These are phyloP conservation scores for Agrocybe chaxingu DNA, from an alignment of 768 basidiomycete genomes.

Conservation along the genomic window DNA sequence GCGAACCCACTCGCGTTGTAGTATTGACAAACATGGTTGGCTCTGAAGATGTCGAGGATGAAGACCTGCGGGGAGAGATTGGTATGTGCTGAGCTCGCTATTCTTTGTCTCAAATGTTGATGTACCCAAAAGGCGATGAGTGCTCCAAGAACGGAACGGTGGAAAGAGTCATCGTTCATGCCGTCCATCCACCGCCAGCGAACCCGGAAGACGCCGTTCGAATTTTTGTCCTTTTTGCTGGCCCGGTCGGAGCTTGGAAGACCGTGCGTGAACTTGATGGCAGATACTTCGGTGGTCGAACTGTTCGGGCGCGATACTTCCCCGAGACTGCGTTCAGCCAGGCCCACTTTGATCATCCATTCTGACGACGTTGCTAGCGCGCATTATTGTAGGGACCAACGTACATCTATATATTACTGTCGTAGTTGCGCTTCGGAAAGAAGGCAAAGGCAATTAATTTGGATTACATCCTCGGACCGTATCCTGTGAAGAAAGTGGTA, in stretches of 20 bases:
- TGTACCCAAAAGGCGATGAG: conserved; percentile 64
- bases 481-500: conserved; percentile 1
- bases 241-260: conserved; percentile 94
- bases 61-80: conserved; percentile 82
- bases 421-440: conserved; percentile 6
- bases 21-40: conserved; percentile 90
- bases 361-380: not conserved
- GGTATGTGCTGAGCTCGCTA: conserved; percentile 37
- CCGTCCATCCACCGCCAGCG: conserved; percentile 61
- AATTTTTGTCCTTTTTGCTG: conserved; percentile 88
- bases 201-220: conserved; percentile 82
- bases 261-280: conserved; percentile 93
- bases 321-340: conserved; percentile 54
- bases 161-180: conserved; percentile 84
- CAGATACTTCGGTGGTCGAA: conserved; percentile 85
- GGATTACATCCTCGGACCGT: conserved; percentile 7
- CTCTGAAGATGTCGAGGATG: conserved; percentile 80
- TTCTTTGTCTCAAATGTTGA: not conserved
- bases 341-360: conserved; percentile 42
- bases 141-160: conserved; percentile 90
- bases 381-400: not conserved
- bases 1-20: conserved; percentile 87
- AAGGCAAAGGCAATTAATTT: conserved; percentile 13
- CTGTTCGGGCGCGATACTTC: conserved; percentile 81
- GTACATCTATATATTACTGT: conserved; percentile 14